Conservation (phyloP, 352 stramenopile species). For the Phytophthora sansomeana region DNA sequence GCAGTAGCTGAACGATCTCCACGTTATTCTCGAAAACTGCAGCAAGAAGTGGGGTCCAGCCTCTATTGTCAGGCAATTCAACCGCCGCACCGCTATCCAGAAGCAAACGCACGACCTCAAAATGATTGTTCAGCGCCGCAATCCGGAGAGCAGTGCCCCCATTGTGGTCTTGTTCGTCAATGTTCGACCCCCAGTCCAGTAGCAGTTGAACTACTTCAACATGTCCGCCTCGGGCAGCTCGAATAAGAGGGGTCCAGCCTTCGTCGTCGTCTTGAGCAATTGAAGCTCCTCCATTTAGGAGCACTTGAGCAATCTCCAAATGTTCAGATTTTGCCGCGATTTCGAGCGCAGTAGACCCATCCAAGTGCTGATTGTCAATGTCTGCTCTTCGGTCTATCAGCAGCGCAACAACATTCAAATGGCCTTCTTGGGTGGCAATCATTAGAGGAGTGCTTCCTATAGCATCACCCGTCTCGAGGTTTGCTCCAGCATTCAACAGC, state of each 20-base stretch:
- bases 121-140: conserved; percentile 27
- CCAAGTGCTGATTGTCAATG: conserved; percentile 17
- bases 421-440: conserved; percentile 21
- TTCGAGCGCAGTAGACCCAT: conserved; percentile 22
- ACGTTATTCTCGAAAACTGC: conserved; percentile 26
- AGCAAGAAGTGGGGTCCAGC: conserved; percentile 31
- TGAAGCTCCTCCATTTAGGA: conserved; percentile 25
- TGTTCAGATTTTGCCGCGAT: conserved; percentile 17
- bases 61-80: conserved; percentile 24
- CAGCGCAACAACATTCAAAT: conserved; percentile 14
- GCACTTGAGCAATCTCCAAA: conserved; percentile 10
- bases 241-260: conserved; percentile 25
- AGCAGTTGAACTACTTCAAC: conserved; percentile 23
- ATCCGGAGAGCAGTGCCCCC: conserved; percentile 35
- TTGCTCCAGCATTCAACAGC: conserved; percentile 25
- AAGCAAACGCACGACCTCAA: conserved; percentile 20
- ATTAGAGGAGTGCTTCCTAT: conserved; percentile 19
- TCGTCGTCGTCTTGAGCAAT: conserved; percentile 12
- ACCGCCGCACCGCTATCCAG: conserved; percentile 12
- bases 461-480: conserved; percentile 11
- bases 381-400: conserved; percentile 19
- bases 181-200: conserved; percentile 14
- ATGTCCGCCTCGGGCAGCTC: conserved; percentile 22
- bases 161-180: conserved; percentile 31
- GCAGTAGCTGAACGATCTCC: conserved; percentile 22